Base-by-base conservation (phyloP, 768 basidiomycete species). In the Russula virescens region DNA sequence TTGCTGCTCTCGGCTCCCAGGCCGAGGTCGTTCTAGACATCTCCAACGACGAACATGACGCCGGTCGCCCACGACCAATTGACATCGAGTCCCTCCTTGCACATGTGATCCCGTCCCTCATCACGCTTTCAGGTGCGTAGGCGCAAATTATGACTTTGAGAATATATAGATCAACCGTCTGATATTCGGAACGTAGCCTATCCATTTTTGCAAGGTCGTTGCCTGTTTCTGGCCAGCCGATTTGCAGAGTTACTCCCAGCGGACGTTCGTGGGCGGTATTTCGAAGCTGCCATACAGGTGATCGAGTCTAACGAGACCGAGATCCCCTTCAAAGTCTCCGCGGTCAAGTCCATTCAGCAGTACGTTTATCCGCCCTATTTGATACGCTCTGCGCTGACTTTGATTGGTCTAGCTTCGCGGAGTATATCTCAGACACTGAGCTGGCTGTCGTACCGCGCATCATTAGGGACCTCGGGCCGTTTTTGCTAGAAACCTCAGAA, bases 281-380 rank as follows among this genome's bases (percentile, higher is more conserved):
- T 98, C 38, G 85, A 89, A 25, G 92, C 92, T 5, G 89, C 94
- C 0, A 79, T 97, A 34, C 85, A 88, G 56, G 94, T 91, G 10
- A 81, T 99, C 10, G 92, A 95, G 73, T 81, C 85, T 0, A 68
- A 71, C 23, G 82, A 83, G 26, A 84, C 88, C 4, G 81, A 83
- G 28, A 79, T 94, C n/a, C 90, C 93, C 0, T 88, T 98, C 69
- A 98, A 98, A 74, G 80, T 98, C 6, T 95, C 93, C 1, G 95
- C 96, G 11, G 89, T 98, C 28, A 91, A 92, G 73, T 94, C 96
- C 2, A 80, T 98, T 43, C 86, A 91, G 69, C 95, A 98, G 97
- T 98, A 69, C 61, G 85, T 72, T 1, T n/a, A 31, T 40, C 61
- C 47, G 16, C 5, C 10, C 18, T 13, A 6, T 40, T 16, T 49